These are phyloP conservation scores for Incumbomyces lentus DNA, from an alignment of 2,329 filamentous ascomycete genomes.

Conservation along the genomic window DNA sequence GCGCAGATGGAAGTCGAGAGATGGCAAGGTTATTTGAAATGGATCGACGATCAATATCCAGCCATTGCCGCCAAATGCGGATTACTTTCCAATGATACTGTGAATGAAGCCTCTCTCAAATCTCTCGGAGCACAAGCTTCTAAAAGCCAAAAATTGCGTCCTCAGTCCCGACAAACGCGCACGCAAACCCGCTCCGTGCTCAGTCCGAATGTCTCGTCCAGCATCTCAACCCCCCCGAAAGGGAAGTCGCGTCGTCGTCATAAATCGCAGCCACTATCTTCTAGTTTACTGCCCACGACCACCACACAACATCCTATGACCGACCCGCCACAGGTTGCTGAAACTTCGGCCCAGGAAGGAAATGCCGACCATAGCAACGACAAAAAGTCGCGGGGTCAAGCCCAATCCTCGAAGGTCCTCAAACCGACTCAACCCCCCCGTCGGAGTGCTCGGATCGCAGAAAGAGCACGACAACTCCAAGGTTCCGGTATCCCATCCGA, in stretches of 20 bases:
- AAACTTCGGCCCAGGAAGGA: too few relatives aligned
- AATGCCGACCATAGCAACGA: too few relatives aligned
- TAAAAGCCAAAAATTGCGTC: not conserved
- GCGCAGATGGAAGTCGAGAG: not conserved
- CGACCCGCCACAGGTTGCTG: too few relatives aligned
- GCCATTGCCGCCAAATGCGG: constrained; percentile 5
- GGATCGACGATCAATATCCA: constrained; percentile 8
- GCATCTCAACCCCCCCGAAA: constrained; percentile 1
- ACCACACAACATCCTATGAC: too few relatives aligned
- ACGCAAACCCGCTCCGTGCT: not conserved
- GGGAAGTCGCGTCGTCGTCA: not conserved
- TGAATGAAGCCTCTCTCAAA: not conserved
- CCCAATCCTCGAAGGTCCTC: too few relatives aligned
- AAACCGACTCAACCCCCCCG: too few relatives aligned
- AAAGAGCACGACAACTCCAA: too few relatives aligned
- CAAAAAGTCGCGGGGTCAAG: too few relatives aligned
- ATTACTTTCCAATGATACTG: not conserved
- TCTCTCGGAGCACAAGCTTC: not conserved
- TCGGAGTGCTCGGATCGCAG: too few relatives aligned
- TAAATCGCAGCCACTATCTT: too few relatives aligned
- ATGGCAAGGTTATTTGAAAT: constrained; percentile 5
- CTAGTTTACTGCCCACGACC: too few relatives aligned
- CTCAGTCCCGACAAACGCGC: not conserved
- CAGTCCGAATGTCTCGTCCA: not conserved
- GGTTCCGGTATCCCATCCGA: too few relatives aligned